A percentile compares a stretch with the other conserved stretches of the same genome.
Evolutionary conservation across 2,329 filamentous ascomycete species (phyloP).

Genomic region (Neocucurbitaria cava): DNA sequence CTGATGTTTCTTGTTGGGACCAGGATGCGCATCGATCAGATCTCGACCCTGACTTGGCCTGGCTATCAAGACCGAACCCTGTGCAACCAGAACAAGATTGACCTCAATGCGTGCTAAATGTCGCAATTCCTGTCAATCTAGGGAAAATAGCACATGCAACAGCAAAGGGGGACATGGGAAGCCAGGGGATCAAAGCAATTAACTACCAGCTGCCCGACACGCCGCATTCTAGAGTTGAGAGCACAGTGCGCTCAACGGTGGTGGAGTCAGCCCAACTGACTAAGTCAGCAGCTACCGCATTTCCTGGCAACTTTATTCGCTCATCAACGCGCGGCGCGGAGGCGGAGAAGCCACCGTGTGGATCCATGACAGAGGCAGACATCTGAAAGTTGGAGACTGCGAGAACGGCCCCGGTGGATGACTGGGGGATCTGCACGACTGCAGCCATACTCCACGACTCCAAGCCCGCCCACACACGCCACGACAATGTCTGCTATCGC

Average conservation of each 20-base stretch:
- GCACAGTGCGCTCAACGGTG: slow-evolving; percentile 12
- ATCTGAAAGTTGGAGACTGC: slow-evolving; percentile 5
- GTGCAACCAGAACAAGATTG: slow-evolving; percentile 17
- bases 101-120: slow-evolving; percentile 22
- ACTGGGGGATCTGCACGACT: slow-evolving; percentile 1
- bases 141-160: slow-evolving; percentile 4
- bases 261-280: slow-evolving; percentile 12
- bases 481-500: neutral
- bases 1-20: slow-evolving; percentile 40
- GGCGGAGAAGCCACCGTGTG: slow-evolving; percentile 17
- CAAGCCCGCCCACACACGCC: neutral
- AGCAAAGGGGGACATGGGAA: slow-evolving; percentile 16
- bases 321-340: slow-evolving; percentile 8
- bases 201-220: slow-evolving; percentile 14
- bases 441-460: slow-evolving; percentile 1
- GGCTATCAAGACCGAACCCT: slow-evolving; percentile 17
- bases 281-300: slow-evolving; percentile 18
- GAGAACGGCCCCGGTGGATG: neutral
- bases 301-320: slow-evolving; percentile 17
- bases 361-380: slow-evolving; percentile 9
- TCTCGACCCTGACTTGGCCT: slow-evolving; percentile 28
- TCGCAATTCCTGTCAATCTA: slow-evolving; percentile 11
- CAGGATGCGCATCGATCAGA: slow-evolving; percentile 33
- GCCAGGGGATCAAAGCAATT: neutral
- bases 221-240: slow-evolving; percentile 5